Base-by-base conservation (phyloP, 345 rosid species). In the Eutrema heterophyllum region DNA sequence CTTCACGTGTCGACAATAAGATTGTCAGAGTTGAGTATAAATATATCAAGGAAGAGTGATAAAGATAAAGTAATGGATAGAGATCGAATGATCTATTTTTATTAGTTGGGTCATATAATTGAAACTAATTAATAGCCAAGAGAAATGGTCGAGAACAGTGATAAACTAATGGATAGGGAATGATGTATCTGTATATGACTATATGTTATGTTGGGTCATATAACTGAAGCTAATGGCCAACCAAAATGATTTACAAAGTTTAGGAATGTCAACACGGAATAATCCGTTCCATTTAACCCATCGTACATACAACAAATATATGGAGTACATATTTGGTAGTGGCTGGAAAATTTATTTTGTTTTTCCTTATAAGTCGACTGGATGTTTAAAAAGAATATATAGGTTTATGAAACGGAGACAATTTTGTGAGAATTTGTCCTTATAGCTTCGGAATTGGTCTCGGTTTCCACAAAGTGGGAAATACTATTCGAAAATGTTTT, bases 71-170 rank as follows among this genome's bases (percentile, higher is more conserved):
- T 14, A 13, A 21, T 40, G 46, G 45, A 9, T 21, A 40, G 0
- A 39, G 24, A 21, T 21, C 24, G 0, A 30, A 60, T 24, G 50
- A 14, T 61, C 12, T 13, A 12, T 41, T 12, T 41, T 21, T 7
- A 40, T 61, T 61, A 40, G 18, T 24, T 61, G 50, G 66, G 41
- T 26, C 66, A 61, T 40, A 40, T 60, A 60, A 60, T 40, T 60
- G 65, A 39, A 40, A n/a, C 50, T 62, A 27, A 62, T 14, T 62
- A 27, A 62, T 14, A 39, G 67, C 39, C 7, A 43, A 14, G 5
- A 29, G 26, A 41, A 61, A 24, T 21, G 50, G 16, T 57, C 63
- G 44, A 35, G n/a, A 57, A 36, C 29, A 57, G n/a, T 35, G 44
- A 41, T 15, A 56, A 16, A 15, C 43, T 56, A 36, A 18, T 36